Conservation (phyloP, 768 basidiomycete genomes). For the Psilocybe cubensis region DNA sequence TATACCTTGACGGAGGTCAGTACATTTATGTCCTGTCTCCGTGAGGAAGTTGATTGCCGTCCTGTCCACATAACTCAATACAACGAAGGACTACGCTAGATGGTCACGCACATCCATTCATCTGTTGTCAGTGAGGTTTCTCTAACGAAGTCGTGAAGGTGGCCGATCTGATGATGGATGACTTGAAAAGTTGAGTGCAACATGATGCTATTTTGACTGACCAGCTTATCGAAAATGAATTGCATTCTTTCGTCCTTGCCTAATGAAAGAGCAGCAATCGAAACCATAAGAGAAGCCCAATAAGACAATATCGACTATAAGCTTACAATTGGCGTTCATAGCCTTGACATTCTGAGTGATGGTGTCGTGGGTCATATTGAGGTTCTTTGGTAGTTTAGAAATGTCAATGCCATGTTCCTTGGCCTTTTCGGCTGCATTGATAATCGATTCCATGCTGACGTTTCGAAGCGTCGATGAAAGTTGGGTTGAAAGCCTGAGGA, state of each 20-base stretch:
- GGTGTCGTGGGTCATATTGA: slow-evolving; percentile 43
- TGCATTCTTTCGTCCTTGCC: slow-evolving; percentile 41
- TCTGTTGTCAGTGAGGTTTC: slow-evolving; percentile 81
- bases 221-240: slow-evolving; percentile 46
- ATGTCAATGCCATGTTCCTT: slow-evolving; percentile 40
- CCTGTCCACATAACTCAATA: slow-evolving; percentile 28
- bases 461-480: neutral
- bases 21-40: slow-evolving; percentile 70
- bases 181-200: neutral
- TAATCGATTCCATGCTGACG: slow-evolving; percentile 23
- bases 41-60: slow-evolving; percentile 79
- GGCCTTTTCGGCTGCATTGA: slow-evolving; percentile 34
- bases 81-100: neutral
- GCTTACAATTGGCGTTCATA: slow-evolving; percentile 43
- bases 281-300: neutral
- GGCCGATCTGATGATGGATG: slow-evolving; percentile 47
- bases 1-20: slow-evolving; percentile 62
- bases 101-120: slow-evolving; percentile 71
- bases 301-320: no score
- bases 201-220: slow-evolving; percentile 17
- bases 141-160: slow-evolving; percentile 74
- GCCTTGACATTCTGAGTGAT: slow-evolving; percentile 45
- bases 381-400: slow-evolving; percentile 41
- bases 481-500: no score
- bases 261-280: neutral